Percentiles rank a stretch among this genome's conserved stretches.
These are phyloP conservation scores for thale cress (Arabidopsis thaliana) DNA, from an alignment of 345 rosid species.

Conservation along the genomic window DNA sequence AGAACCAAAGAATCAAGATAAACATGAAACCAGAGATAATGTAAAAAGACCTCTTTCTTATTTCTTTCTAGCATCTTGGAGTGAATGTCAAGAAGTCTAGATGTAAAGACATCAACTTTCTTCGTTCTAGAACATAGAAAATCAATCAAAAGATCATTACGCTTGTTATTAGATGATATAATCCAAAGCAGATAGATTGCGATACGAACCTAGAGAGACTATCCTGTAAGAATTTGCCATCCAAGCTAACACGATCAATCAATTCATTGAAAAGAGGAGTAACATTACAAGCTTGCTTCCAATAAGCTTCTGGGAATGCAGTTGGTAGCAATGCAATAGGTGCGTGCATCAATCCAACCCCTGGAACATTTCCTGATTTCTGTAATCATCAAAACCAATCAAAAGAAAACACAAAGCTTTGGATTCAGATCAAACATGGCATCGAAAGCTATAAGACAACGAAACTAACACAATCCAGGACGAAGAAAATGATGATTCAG, in stretches of 20 bases:
- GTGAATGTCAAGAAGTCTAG: constrained; percentile 93
- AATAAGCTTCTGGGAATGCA: constrained; percentile 70
- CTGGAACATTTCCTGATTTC: constrained; percentile 90
- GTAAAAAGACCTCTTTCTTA: constrained; percentile 73
- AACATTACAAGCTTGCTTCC: constrained; percentile 85
- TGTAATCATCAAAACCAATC: constrained; percentile 42
- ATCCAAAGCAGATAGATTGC: constrained; percentile 2
- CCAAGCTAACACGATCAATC: constrained; percentile 93
- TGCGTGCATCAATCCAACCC: constrained; percentile 93
- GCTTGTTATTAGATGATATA: not conserved
- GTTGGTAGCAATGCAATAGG: constrained; percentile 82
- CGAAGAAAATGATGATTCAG: not conserved
- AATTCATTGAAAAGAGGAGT: constrained; percentile 95
- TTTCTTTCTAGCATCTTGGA: constrained; percentile 80
- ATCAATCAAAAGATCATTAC: constrained; percentile 3
- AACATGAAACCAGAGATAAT: constrained; percentile 2
- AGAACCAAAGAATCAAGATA: not conserved
- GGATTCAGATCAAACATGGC: not conserved
- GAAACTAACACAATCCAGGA: not conserved
- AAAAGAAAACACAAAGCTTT: not conserved
- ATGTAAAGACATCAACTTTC: constrained; percentile 86
- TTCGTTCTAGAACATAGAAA: constrained; percentile 65
- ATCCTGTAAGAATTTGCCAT: constrained; percentile 82
- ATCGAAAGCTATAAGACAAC: too few species aligned
- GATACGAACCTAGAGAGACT: constrained; percentile 73